Conservation (phyloP, 2,329 filamentous ascomycete genomes). For the Alternaria atra region DNA sequence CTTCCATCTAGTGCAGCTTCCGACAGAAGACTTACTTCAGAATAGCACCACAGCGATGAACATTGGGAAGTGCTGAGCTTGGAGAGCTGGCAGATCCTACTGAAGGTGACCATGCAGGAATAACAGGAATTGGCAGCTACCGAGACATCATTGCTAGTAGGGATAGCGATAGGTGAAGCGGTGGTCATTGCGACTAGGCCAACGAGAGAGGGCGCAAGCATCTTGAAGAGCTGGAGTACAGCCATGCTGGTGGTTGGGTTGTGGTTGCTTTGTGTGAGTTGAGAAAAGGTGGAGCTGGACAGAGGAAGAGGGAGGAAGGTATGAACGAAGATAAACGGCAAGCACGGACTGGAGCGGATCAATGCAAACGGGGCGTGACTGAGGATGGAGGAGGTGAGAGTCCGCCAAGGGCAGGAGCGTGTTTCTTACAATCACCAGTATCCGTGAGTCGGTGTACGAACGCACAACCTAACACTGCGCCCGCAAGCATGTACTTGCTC, state of each 20-base stretch:
- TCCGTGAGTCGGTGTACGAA: background rate
- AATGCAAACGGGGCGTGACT: background rate
- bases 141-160: background rate
- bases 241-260: background rate
- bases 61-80: background rate
- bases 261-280: background rate
- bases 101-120: background rate
- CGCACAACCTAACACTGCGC: background rate
- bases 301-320: background rate
- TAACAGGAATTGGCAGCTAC: background rate
- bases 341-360: background rate
- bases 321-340: background rate
- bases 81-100: background rate
- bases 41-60: too few species aligned
- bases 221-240: background rate
- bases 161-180: slow-evolving; percentile 1
- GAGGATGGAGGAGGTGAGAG: background rate
- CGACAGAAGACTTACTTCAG: too few species aligned
- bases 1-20: too few species aligned
- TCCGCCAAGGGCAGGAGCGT: background rate
- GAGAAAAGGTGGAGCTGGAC: background rate
- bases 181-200: background rate
- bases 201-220: background rate
- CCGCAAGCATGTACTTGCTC: background rate
- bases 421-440: background rate